A percentile compares a stretch with the other conserved stretches of the same genome.
Conservation (phyloP, 2,329 filamentous ascomycete species). For the Fusarium coffeatum region DNA sequence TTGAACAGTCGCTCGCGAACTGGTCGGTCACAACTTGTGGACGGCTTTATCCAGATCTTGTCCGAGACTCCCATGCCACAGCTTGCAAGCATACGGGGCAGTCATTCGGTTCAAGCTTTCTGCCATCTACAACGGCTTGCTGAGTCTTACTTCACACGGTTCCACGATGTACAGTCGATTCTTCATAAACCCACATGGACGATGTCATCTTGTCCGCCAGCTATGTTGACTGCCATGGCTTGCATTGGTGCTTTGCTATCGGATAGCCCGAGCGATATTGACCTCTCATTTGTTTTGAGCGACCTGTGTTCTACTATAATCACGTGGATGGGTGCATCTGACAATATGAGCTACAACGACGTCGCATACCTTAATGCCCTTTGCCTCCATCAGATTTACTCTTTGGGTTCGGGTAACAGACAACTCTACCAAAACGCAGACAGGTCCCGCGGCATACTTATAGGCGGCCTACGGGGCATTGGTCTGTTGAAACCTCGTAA, state of each 20-base stretch:
- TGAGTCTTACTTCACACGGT: background rate
- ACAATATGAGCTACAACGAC: background rate
- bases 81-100: background rate
- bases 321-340: background rate
- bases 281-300: background rate
- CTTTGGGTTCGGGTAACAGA: background rate
- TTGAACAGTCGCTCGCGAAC: background rate
- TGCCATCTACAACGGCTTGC: background rate
- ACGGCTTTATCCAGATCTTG: background rate
- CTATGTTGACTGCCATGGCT: background rate
- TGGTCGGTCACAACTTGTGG: background rate
- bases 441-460: background rate
- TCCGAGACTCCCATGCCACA: background rate
- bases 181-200: background rate
- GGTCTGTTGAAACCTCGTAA: background rate
- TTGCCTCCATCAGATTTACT: conserved; percentile 3
- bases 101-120: background rate
- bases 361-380: conserved; percentile 1
- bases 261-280: background rate
- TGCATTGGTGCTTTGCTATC: background rate
- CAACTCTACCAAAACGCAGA: background rate
- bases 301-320: conserved; percentile 2
- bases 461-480: background rate
- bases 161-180: background rate
- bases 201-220: background rate